Percentiles rank a stretch among this genome's conserved stretches.
phyloP scores from a whole-genome alignment of 257 asterid genomes.

The Petunia secreta region DNA sequence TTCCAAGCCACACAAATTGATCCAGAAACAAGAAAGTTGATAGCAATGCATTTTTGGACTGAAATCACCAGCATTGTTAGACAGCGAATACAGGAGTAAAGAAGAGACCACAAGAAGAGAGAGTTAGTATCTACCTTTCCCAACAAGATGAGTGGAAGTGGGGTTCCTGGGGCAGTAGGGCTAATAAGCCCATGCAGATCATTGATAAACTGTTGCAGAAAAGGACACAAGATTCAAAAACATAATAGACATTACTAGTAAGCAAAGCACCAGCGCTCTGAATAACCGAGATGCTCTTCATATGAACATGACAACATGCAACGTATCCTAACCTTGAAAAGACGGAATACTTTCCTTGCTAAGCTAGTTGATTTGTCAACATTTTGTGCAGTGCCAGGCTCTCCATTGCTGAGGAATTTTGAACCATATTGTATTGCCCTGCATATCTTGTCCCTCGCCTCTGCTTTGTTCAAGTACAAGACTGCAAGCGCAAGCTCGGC shows the following conservation, averaged over 20 bases:
- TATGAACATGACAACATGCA: not conserved
- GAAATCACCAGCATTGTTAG: slow-evolving; percentile 36
- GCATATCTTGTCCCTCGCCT: slow-evolving; percentile 98
- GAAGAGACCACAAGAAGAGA: slow-evolving; percentile 22
- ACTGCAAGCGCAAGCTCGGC: slow-evolving; percentile 93
- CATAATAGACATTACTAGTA: slow-evolving; percentile 18
- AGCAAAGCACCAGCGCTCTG: not conserved
- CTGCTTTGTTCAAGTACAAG: slow-evolving; percentile 91
- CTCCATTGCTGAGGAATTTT: slow-evolving; percentile 88
- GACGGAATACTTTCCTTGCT: slow-evolving; percentile 97
- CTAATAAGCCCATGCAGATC: slow-evolving; percentile 87
- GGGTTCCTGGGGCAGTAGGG: slow-evolving; percentile 88
- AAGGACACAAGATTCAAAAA: slow-evolving; percentile 19
- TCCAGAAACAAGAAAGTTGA: slow-evolving; percentile 90
- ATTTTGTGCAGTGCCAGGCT: slow-evolving; percentile 89
- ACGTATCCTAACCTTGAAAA: slow-evolving; percentile 69
- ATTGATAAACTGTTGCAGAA: slow-evolving; percentile 74
- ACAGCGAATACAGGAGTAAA: slow-evolving; percentile 16
- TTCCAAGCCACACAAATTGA: slow-evolving; percentile 92
- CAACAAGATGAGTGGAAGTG: slow-evolving; percentile 76
- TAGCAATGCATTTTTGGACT: slow-evolving; percentile 91
- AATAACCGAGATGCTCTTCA: not conserved
- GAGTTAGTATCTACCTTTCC: slow-evolving; percentile 66
- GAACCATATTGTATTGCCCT: slow-evolving; percentile 99
- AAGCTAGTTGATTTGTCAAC: slow-evolving; percentile 91